Conservation (phyloP, 305 asterid species). For the Fraxinus xanthoxyloides region DNA sequence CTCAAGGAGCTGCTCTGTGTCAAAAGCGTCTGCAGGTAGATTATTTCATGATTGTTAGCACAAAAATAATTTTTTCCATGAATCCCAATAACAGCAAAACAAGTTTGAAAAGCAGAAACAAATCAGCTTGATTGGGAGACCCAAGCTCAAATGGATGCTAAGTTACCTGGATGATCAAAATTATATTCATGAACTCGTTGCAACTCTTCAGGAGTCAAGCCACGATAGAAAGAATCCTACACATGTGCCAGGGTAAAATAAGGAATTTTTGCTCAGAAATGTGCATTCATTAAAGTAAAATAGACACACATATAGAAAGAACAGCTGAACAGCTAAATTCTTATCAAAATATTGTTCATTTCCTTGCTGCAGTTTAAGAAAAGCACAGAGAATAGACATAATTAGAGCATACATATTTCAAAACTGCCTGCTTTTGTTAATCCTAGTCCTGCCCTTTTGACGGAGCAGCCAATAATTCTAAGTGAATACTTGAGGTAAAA, state of each 20-base stretch:
- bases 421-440: background rate
- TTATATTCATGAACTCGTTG: constrained; percentile 81
- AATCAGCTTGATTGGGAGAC: background rate
- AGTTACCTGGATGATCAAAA: constrained; percentile 94
- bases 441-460: background rate
- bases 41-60: constrained; percentile 1
- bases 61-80: background rate
- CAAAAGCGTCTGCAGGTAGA: constrained; percentile 84
- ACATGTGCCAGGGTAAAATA: constrained; percentile 15
- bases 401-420: background rate
- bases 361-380: background rate
- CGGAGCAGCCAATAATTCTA: background rate
- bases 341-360: background rate
- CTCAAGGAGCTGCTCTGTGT: constrained; percentile 95
- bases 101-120: background rate
- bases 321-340: background rate
- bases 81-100: background rate
- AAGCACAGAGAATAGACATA: background rate
- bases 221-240: constrained; percentile 97
- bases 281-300: background rate
- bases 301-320: background rate
- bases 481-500: background rate
- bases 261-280: background rate
- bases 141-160: background rate
- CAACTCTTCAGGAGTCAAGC: constrained; percentile 77